Conservation (phyloP, 768 basidiomycete species). For the Boletus fagicola region DNA sequence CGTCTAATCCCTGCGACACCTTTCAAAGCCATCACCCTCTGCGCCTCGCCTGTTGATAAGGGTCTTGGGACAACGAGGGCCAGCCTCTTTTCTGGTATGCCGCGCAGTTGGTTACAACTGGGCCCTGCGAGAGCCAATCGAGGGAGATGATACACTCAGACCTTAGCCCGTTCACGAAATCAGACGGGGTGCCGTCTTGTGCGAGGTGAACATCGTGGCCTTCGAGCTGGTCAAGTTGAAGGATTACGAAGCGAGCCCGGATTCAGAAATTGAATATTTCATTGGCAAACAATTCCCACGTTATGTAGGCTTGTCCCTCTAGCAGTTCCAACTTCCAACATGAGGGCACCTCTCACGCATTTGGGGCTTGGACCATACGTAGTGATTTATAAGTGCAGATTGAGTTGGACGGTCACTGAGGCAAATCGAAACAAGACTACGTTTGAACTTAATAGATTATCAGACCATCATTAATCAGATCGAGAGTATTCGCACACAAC, state of each 20-base stretch:
- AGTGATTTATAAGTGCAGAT: too few species aligned
- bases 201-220: slow-evolving; percentile 63
- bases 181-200: slow-evolving; percentile 39
- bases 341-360: not conserved
- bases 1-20: slow-evolving; percentile 53
- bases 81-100: slow-evolving; percentile 61
- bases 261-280: not conserved
- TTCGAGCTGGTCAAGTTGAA: slow-evolving; percentile 40
- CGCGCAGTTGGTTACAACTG: slow-evolving; percentile 53
- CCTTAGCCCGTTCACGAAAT: slow-evolving; percentile 71
- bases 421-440: not conserved
- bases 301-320: too few species aligned
- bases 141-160: slow-evolving; percentile 69
- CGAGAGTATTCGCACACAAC: not conserved
- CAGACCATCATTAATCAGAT: not conserved
- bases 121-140: slow-evolving; percentile 60
- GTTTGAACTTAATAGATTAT: not conserved
- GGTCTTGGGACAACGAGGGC: slow-evolving; percentile 38
- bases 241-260: not conserved
- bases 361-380: not conserved
- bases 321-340: not conserved
- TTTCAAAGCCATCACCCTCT: slow-evolving; percentile 40
- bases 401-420: not conserved
- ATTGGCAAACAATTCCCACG: not conserved
- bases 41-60: slow-evolving; percentile 20